A percentile compares a stretch with the other conserved stretches of the same genome.
phyloP scores from a whole-genome alignment of 768 basidiomycete genomes.

The Steccherinum ochraceum region DNA sequence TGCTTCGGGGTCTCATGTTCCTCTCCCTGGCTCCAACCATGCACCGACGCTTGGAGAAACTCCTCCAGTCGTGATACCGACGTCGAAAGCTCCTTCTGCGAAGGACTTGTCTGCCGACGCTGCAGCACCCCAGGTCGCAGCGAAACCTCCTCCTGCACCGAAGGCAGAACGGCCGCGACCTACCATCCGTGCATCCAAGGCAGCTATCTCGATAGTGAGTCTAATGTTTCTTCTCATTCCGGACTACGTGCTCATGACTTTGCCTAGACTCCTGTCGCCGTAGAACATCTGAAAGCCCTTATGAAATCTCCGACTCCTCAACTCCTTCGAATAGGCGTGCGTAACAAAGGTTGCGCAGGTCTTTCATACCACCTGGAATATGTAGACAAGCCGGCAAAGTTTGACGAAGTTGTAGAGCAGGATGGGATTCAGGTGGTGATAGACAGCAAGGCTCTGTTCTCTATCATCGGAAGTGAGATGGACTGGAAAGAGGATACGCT shows the following conservation, averaged over 20 bases:
- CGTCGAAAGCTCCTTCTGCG: constrained; percentile 23
- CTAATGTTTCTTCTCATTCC: not conserved
- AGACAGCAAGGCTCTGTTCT: constrained; percentile 95
- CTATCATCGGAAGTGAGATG: constrained; percentile 98
- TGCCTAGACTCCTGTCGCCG: constrained; percentile 73
- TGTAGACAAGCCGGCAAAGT: constrained; percentile 81
- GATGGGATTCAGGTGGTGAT: constrained; percentile 92
- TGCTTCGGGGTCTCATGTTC: constrained; percentile 19
- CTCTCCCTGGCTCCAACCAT: constrained; percentile 10
- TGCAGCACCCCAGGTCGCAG: constrained; percentile 64
- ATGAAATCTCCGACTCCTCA: constrained; percentile 82
- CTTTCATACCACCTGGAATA: constrained; percentile 92
- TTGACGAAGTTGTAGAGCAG: constrained; percentile 96
- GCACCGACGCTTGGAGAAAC: constrained; percentile 32
- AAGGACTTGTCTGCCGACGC: constrained; percentile 45
- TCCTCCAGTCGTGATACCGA: constrained; percentile 47
- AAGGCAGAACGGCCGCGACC: constrained; percentile 60
- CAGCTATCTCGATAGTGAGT: constrained; percentile 65
- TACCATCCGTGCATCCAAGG: constrained; percentile 64
- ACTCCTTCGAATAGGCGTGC: constrained; percentile 90
- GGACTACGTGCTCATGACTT: not conserved
- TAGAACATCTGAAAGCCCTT: constrained; percentile 64
- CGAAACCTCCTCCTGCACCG: constrained; percentile 65
- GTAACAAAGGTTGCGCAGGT: constrained; percentile 96
- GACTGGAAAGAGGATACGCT: constrained; percentile 94